Conservation (phyloP, 2,329 filamentous ascomycete genomes). For the Bipolaris victoriae region DNA sequence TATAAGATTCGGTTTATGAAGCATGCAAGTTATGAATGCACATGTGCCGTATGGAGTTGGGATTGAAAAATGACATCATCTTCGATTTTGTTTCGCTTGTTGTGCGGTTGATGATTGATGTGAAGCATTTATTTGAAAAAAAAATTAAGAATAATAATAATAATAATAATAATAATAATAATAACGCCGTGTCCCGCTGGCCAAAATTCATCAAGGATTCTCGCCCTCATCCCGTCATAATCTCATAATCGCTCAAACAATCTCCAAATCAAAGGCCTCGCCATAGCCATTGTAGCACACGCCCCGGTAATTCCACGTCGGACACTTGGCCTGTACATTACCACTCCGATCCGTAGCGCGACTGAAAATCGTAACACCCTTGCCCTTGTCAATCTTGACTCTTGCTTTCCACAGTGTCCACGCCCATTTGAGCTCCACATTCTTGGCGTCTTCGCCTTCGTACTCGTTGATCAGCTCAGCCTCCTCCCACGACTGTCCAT, state of each 20-base stretch:
- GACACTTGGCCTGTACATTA: constrained; percentile 57
- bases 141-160: neutral
- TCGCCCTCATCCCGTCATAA: neutral
- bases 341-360: constrained; percentile 61
- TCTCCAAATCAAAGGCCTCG: constrained; percentile 57
- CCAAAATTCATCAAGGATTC: neutral
- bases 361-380: constrained; percentile 56
- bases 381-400: constrained; percentile 52
- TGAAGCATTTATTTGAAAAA: neutral
- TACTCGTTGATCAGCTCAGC: constrained; percentile 49
- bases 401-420: constrained; percentile 63
- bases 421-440: constrained; percentile 57
- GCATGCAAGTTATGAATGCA: neutral
- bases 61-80: neutral
- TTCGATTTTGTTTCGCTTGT: neutral
- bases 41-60: neutral
- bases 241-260: constrained; percentile 37
- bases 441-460: constrained; percentile 20
- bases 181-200: neutral
- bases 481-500: constrained; percentile 58
- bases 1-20: constrained; percentile 25
- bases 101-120: neutral
- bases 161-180: neutral
- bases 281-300: constrained; percentile 68
- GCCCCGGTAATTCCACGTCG: constrained; percentile 65